Evolutionary conservation across 768 basidiomycete species (phyloP).

Genomic region (Mycena latifolia): DNA sequence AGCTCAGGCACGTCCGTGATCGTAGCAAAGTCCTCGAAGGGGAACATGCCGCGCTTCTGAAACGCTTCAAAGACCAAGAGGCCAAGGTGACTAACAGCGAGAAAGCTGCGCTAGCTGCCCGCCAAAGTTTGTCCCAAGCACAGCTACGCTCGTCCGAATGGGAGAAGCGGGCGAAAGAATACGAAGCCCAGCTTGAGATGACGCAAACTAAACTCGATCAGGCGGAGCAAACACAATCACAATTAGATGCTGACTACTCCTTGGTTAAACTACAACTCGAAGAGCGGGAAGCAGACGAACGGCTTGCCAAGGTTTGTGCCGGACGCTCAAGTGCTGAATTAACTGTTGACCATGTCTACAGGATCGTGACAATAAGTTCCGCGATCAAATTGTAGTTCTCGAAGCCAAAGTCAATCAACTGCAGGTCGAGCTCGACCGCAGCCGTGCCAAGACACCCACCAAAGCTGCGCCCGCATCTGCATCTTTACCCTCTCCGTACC

Average conservation of each 20-base stretch:
- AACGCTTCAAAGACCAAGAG: constrained; percentile 81
- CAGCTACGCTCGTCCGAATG: constrained; percentile 86
- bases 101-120: constrained; percentile 64
- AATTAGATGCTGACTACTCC: constrained; percentile 79
- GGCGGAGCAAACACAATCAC: constrained; percentile 70
- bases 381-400: constrained; percentile 73
- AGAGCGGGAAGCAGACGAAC: constrained; percentile 79
- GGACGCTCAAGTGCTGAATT: not conserved
- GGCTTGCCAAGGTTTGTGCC: constrained; percentile 69
- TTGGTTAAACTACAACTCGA: constrained; percentile 79
- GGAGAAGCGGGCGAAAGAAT: constrained; percentile 83
- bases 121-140: constrained; percentile 75
- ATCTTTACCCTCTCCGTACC: constrained; percentile 51
- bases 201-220: constrained; percentile 74
- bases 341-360: constrained; percentile 41
- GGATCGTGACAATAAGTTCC: constrained; percentile 80
- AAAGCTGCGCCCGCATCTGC: constrained; percentile 42
- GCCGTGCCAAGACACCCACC: constrained; percentile 51
- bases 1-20: constrained; percentile 77
- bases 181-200: constrained; percentile 72
- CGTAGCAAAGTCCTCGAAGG: constrained; percentile 72
- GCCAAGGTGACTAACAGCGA: constrained; percentile 71
- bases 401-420: constrained; percentile 71
- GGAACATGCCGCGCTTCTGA: constrained; percentile 76
- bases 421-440: constrained; percentile 67